These are phyloP conservation scores for Thamnidium elegans DNA, from an alignment of 192 early-diverging fungal genomes.

Conservation along the genomic window DNA sequence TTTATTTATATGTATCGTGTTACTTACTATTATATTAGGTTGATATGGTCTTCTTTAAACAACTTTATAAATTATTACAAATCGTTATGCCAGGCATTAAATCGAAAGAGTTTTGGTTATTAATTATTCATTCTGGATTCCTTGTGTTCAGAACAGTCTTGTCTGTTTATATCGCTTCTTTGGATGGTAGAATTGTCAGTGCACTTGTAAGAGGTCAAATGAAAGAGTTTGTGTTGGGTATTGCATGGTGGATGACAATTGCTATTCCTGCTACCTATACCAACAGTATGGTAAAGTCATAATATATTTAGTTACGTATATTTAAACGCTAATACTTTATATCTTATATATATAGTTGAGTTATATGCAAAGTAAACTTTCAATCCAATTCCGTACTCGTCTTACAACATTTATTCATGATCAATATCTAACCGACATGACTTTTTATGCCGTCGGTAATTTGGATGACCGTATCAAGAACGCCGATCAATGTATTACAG, in stretches of 20 bases:
- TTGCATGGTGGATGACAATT: conserved; percentile 90
- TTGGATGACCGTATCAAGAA: conserved; percentile 91
- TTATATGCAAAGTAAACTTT: conserved; percentile 73
- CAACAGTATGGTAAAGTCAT: conserved; percentile 75
- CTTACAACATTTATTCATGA: conserved; percentile 87
- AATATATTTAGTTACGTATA: not conserved
- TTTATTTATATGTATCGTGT: no score
- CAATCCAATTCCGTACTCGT: conserved; percentile 78
- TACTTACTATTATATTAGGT: no score
- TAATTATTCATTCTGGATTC: conserved; percentile 82
- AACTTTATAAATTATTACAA: conserved; percentile 65
- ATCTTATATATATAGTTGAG: conserved; percentile 49
- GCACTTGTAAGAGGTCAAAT: conserved; percentile 73
- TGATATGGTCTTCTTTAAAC: conserved; percentile 50
- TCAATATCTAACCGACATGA: conserved; percentile 85
- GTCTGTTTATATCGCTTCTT: conserved; percentile 85
- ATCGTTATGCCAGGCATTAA: conserved; percentile 85
- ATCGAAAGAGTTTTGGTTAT: conserved; percentile 83
- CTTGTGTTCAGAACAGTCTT: conserved; percentile 87
- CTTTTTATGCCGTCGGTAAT: conserved; percentile 92
- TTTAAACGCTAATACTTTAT: conserved; percentile 3
- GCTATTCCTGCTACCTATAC: conserved; percentile 96
- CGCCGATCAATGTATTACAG: conserved; percentile 85
- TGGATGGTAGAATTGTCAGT: conserved; percentile 82
- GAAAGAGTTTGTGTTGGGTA: conserved; percentile 77